A percentile compares a stretch with the other conserved stretches of the same genome.
Evolutionary conservation across 192 early-diverging fungal genomes (phyloP).

Genomic region (Coemansia sp.): DNA sequence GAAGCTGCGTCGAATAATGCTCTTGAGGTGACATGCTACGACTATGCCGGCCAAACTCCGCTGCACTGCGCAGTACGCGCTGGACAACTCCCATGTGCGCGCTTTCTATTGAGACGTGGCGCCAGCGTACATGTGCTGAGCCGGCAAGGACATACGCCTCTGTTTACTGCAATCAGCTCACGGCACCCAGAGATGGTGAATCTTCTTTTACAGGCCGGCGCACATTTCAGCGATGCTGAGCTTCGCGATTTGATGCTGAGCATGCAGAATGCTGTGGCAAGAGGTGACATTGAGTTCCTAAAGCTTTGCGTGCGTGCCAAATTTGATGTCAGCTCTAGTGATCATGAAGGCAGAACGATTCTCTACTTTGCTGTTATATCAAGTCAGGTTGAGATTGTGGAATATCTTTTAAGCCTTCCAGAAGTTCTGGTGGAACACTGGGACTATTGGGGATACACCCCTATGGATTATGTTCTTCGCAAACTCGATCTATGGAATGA

Average conservation of each 20-base stretch:
- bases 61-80: conserved; percentile 85
- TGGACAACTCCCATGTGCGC: conserved; percentile 70
- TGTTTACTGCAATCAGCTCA: conserved; percentile 77
- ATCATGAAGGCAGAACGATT: conserved; percentile 49
- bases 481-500: conserved; percentile 53
- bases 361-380: conserved; percentile 50
- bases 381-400: conserved; percentile 52
- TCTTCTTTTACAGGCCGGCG: conserved; percentile 76
- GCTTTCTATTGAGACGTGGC: conserved; percentile 78
- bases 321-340: conserved; percentile 36
- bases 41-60: conserved; percentile 81
- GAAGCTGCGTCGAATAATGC: conserved; percentile 58
- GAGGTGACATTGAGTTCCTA: conserved; percentile 54
- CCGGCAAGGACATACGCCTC: conserved; percentile 82
- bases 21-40: conserved; percentile 69
- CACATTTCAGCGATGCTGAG: conserved; percentile 87
- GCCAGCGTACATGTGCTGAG: conserved; percentile 91
- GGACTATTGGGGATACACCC: conserved; percentile 53
- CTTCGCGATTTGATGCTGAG: conserved; percentile 63
- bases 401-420: conserved; percentile 37
- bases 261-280: conserved; percentile 51
- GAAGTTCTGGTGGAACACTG: conserved; percentile 30
- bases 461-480: conserved; percentile 49
- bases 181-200: conserved; percentile 63
- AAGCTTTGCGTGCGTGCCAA: conserved; percentile 49